Evolutionary conservation across 306 rosid genomes (phyloP), one percentile per base, ranked within the genome.

Genomic region (Parietaria judaica): DNA sequence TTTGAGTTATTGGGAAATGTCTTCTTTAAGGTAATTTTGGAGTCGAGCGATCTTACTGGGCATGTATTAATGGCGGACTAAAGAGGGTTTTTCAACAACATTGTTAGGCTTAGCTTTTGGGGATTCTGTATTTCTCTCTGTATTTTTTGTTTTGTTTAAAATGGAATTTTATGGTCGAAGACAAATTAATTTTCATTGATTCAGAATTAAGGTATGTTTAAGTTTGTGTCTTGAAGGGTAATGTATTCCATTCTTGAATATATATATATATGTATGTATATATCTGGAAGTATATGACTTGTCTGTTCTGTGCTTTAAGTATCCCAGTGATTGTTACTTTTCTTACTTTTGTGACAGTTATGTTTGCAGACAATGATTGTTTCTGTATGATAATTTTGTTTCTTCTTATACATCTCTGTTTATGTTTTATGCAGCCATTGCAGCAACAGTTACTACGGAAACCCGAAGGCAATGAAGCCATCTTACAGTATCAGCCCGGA

Each of bases 391-490:
- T 35, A 39, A 52, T 15, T 12, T n/a, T 11, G 41, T 38, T 45
- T 69, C 56, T 15, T 53, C 35, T 56, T 34, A 31, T 60, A 5
- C 12, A 39, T 64, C 41, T 12, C 66, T 68, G 59, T 66, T 63
- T 53, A 50, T 81, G 76, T 81, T 66, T 63, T 53, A 50, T 81
- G 76, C 82, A 87, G 97, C 79, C 89, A 61, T 65, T 86, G 65
- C 98, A 83, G 61, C 95, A 85, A 38, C 95, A 88, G 58, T 78
- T 83, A 54, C 84, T 82, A 54, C 85, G 96, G 79, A 88, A 84
- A 74, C 73, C 96, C 67, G 98, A 88, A 77, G 96, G 95, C 68
- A 86, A 72, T 56, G 98, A 92, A 79, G 69, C 92, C 64, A 68
- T 77, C 71, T 54, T 84, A 66, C 79, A 95, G 54, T 88, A 88